A percentile compares a stretch with the other conserved stretches of the same genome.
phyloP scores from a whole-genome alignment of 164 flowering plant species.

The Kingdonia uniflora region DNA sequence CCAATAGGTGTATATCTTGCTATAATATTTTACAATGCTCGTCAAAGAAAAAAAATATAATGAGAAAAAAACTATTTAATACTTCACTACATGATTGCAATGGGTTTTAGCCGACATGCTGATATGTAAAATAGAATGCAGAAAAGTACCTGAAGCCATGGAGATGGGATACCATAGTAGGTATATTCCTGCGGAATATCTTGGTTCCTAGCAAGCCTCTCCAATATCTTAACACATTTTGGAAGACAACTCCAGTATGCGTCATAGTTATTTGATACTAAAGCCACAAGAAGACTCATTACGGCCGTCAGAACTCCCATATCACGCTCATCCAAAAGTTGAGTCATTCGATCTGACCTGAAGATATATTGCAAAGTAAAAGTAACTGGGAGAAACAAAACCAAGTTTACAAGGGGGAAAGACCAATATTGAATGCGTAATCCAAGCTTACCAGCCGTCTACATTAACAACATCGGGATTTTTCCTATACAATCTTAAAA shows the following conservation, averaged over 20 bases:
- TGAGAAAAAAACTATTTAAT: too few species aligned
- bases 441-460: constrained; percentile 78
- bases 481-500: constrained; percentile 83
- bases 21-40: too few species aligned
- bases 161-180: constrained; percentile 98
- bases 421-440: not conserved
- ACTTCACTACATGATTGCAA: too few species aligned
- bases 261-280: constrained; percentile 88
- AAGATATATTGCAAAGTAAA: constrained; percentile 7
- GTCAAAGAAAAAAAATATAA: too few species aligned
- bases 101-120: too few species aligned
- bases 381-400: constrained; percentile 1
- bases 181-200: constrained; percentile 98
- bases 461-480: constrained; percentile 97
- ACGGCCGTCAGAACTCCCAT: constrained; percentile 95
- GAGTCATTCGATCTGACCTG: constrained; percentile 99
- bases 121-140: too few species aligned
- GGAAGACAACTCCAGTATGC: constrained; percentile 96
- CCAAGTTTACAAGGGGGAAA: not conserved
- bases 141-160: constrained; percentile 92
- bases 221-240: constrained; percentile 88
- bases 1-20: too few species aligned
- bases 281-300: constrained; percentile 97
- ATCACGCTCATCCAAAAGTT: constrained; percentile 97
- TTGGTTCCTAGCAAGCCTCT: constrained; percentile 91